Evolutionary conservation across 1,284 basidiomycete genomes (phyloP).

Genomic region (Pisolithus thermaeus): DNA sequence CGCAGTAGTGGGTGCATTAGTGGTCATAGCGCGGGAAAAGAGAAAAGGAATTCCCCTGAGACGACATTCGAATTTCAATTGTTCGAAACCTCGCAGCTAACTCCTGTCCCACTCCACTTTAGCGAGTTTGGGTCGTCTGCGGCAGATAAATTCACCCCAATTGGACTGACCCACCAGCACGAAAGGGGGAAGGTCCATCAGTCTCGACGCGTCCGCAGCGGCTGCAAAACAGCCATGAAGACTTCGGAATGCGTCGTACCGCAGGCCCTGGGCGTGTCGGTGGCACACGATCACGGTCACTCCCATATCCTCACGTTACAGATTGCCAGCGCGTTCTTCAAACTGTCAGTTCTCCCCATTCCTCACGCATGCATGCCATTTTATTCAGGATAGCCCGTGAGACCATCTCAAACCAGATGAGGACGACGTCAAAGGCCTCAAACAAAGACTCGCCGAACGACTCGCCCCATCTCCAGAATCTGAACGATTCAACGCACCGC

Average conservation of each 20-base stretch:
- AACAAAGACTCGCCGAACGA: constrained; percentile 81
- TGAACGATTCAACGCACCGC: constrained; percentile 62
- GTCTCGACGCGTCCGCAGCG: constrained; percentile 86
- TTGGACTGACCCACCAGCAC: constrained; percentile 44
- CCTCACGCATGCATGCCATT: not conserved
- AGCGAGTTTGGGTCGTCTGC: not conserved
- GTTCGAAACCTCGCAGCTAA: constrained; percentile 40
- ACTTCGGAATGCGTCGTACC: constrained; percentile 90
- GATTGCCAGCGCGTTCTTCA: constrained; percentile 98
- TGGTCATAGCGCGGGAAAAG: no score
- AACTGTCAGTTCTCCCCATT: constrained; percentile 63
- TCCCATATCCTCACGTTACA: constrained; percentile 97
- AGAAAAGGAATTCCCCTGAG: no score
- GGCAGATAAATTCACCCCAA: not conserved
- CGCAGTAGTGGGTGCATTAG: no score
- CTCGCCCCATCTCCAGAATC: constrained; percentile 70
- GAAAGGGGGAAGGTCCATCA: constrained; percentile 94
- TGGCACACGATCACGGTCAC: constrained; percentile 92
- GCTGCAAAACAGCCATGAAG: constrained; percentile 93
- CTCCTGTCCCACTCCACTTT: constrained; percentile 84
- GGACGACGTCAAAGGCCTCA: constrained; percentile 86
- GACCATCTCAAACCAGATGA: constrained; percentile 97
- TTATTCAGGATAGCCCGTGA: constrained; percentile 62
- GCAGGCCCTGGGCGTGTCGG: constrained; percentile 96
- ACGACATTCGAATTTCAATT: no score